phyloP scores from a whole-genome alignment of 768 basidiomycete species.

The Crepidotus variabilis region DNA sequence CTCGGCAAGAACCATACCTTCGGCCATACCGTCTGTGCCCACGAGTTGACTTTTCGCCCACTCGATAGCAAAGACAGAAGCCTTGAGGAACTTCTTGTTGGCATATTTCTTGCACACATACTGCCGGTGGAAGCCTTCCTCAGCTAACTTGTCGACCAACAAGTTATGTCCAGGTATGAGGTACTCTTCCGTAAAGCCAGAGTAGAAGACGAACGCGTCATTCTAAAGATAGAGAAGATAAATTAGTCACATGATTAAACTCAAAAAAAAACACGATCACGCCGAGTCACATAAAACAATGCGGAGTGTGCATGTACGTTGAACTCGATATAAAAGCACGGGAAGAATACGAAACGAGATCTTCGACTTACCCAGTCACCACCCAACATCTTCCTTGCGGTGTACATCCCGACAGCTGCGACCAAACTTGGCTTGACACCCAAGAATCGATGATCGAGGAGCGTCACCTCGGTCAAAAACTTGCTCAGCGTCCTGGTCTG shows the following conservation, averaged over 20 bases:
- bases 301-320: slow-evolving; percentile 10
- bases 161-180: slow-evolving; percentile 76
- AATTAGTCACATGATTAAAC: slow-evolving; percentile 35
- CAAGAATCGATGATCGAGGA: slow-evolving; percentile 90
- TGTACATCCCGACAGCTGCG: slow-evolving; percentile 97
- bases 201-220: slow-evolving; percentile 89
- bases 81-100: slow-evolving; percentile 97
- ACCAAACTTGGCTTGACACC: slow-evolving; percentile 90
- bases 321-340: too few species aligned
- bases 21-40: slow-evolving; percentile 29
- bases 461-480: slow-evolving; percentile 94
- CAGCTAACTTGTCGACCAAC: slow-evolving; percentile 79
- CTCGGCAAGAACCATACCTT: slow-evolving; percentile 44
- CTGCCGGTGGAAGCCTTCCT: slow-evolving; percentile 73
- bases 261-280: neutral
- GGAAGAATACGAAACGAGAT: slow-evolving; percentile 11
- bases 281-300: slow-evolving; percentile 9
- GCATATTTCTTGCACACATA: slow-evolving; percentile 97
- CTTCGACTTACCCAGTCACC: slow-evolving; percentile 86
- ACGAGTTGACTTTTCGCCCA: slow-evolving; percentile 58
- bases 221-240: slow-evolving; percentile 47
- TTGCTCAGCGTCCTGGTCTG: slow-evolving; percentile 97
- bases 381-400: slow-evolving; percentile 88
- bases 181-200: slow-evolving; percentile 87
- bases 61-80: slow-evolving; percentile 70